Percentiles rank a stretch among this genome's conserved stretches.
phyloP scores from a whole-genome alignment of 148 eudicot species.

The Drosera capensis region DNA sequence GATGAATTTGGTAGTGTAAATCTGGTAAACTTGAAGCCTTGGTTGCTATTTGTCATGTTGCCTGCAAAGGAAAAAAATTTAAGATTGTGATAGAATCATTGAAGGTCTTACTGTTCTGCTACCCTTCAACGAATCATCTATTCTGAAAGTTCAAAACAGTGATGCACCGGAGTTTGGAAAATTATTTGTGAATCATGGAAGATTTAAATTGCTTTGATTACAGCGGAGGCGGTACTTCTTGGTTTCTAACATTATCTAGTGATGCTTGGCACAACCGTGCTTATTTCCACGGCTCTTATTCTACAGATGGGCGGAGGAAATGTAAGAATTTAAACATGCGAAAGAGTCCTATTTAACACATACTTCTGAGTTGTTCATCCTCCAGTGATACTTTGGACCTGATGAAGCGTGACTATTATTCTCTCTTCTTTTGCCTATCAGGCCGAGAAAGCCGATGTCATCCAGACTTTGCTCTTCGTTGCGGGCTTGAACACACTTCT shows the following conservation, averaged over 20 bases:
- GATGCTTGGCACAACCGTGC: constrained; percentile 82
- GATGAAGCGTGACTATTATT: not conserved
- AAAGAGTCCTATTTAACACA: not conserved
- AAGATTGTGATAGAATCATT: too few species aligned
- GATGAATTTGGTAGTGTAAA: too few species aligned
- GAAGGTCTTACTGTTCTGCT: too few species aligned
- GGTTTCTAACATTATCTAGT: constrained; percentile 89
- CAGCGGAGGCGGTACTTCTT: constrained; percentile 75
- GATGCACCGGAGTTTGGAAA: not conserved
- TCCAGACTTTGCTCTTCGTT: constrained; percentile 89
- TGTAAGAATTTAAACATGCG: constrained; percentile 26
- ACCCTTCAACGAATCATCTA: too few species aligned
- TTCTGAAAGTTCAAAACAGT: too few species aligned
- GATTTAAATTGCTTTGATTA: constrained; percentile 1
- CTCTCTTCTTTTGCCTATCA: constrained; percentile 10
- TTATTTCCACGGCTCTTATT: constrained; percentile 60
- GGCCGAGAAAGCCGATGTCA: constrained; percentile 94
- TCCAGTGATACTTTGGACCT: not conserved
- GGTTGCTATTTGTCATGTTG: too few species aligned
- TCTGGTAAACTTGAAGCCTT: too few species aligned
- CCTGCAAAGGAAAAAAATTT: too few species aligned
- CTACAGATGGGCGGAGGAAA: constrained; percentile 89
- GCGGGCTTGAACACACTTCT: constrained; percentile 87
- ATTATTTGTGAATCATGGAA: not conserved
- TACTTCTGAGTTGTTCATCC: not conserved